Evolutionary conservation across 1,284 basidiomycete genomes (phyloP), one percentile per base, ranked within the genome.

Genomic region (Ustilago curta): DNA sequence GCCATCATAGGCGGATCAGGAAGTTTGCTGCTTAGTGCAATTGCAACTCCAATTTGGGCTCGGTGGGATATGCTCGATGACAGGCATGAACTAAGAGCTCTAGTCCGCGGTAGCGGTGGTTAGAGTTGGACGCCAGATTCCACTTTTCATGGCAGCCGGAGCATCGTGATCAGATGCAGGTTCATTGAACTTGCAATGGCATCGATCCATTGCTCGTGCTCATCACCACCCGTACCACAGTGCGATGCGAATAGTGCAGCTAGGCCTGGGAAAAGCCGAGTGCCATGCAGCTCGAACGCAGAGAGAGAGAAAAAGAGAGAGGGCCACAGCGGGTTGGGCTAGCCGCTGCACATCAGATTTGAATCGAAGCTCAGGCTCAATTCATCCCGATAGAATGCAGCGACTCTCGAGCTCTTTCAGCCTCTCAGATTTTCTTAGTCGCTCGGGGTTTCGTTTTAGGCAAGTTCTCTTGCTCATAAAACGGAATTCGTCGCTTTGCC

Each of bases 261-360:
- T 4, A 42, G 16, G 67, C 60, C 45, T 60, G 62, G 59, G 59
- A 70, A 65, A 70, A 57, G 32, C 62, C 68, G 68, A 70, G 62
- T 39, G 56, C 23, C 59, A 37, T 56, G 51, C 60, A 52, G 54
- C 54, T 37, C 35, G 6, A 37, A 37, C 35, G 35, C 35, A 37
- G 9, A 8, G 31, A 32, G 31, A 32, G 31, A 32, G 12, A 14
- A 2, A 37, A 3, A 37, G 35, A n/a, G n/a, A n/a, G n/a, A n/a
- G n/a, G n/a, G n/a, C n/a, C 12, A 14, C 35, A 37, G 35, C 35
- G 12, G 35, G 35, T 37, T 37, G 35, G 35, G 19, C 9, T 25
- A 37, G 49, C 49, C 49, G 49, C 49, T 51, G 31, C 32, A 7
- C 1, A 9, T 45, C 14, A 14, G 25, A 37, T 37, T 35, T 23